These are phyloP conservation scores for Taphrina sp. DNA, from an alignment of 1,139 yeast genomes.

Conservation along the genomic window DNA sequence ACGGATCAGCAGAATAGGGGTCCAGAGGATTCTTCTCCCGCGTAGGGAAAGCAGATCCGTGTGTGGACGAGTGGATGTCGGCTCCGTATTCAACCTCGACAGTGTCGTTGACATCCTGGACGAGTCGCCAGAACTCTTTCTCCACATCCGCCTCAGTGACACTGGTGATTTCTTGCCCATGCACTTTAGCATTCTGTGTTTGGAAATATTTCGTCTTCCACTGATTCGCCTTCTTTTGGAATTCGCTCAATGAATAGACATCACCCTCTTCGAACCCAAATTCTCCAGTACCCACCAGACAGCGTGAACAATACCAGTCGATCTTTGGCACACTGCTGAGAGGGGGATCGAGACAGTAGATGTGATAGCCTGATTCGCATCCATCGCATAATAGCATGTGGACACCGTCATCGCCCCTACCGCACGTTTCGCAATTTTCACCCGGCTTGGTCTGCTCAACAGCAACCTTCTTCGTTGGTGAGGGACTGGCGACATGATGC, in stretches of 20 bases:
- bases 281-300: slow-evolving; percentile 81
- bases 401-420: slow-evolving; percentile 52
- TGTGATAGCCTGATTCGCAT: slow-evolving; percentile 69
- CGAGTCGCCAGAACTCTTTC: slow-evolving; percentile 45
- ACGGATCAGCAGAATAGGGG: slow-evolving; percentile 52
- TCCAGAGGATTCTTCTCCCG: slow-evolving; percentile 42
- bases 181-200: slow-evolving; percentile 23
- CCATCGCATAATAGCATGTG: slow-evolving; percentile 65
- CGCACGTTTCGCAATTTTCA: slow-evolving; percentile 49
- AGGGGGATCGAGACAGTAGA: slow-evolving; percentile 60
- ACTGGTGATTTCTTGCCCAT: slow-evolving; percentile 19
- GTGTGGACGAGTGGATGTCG: slow-evolving; percentile 49
- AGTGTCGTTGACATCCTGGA: slow-evolving; percentile 46
- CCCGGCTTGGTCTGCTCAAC: slow-evolving; percentile 36
- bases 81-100: slow-evolving; percentile 55
- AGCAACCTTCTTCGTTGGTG: slow-evolving; percentile 35
- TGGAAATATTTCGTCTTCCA: slow-evolving; percentile 49
- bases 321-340: slow-evolving; percentile 53
- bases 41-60: slow-evolving; percentile 57
- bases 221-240: slow-evolving; percentile 57
- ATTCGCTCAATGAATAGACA: slow-evolving; percentile 60
- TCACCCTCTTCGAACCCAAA: slow-evolving; percentile 83
- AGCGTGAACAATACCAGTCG: slow-evolving; percentile 77
- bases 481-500: slow-evolving; percentile 32
- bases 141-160: slow-evolving; percentile 42